Base-by-base conservation (phyloP, 768 basidiomycete genomes). In the Leccinum pellstonianum region DNA sequence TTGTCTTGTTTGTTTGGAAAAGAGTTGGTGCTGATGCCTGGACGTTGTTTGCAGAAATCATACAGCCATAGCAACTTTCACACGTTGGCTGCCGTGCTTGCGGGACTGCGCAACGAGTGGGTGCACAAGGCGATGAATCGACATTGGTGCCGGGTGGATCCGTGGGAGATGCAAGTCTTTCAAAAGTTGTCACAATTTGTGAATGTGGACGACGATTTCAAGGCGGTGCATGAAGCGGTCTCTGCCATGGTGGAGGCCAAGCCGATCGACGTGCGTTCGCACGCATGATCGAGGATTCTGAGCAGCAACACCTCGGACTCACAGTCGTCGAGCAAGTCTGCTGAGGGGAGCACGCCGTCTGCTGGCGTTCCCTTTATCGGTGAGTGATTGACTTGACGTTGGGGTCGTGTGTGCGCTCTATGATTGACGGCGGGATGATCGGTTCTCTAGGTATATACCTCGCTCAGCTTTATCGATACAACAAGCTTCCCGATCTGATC, bases 361-460 rank as follows among this genome's bases (percentile, higher is more conserved):
- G 79, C 83, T 6, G 92, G 91, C 66, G 81, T 93, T n/a, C 91
- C 91, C 8, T 92, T 93, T 76, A 85, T 93, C 48, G 90, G 91
- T 90, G 65, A 21, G 82, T 76, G 43, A 51, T 51, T 56, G 29
- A 29, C 29, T 54, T 53, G 35, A 23, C 60, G 49, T 19, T 23
- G 50, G 29, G 29, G 29, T 29, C 2, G 29, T 29, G 29, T 9
- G 8, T 29, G 4, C 8, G 38, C 3, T 15, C 37, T 17, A 8
- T 17, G 15, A 29, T 9, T 29, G 35, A 62, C 19, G 14, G 57
- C 43, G 57, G 9, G 12, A 17, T 17, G 21, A 50, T 29, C 49
- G n/a, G 29, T 67, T 57, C 58, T 38, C 15, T 19, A 91, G 91
- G 91, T 53, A 78, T 91, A 38, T 94, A 93, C 68, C 79, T 94